Evolutionary conservation across 2,329 filamentous ascomycete genomes (phyloP).

Genomic region (Fonsecaea nubica): DNA sequence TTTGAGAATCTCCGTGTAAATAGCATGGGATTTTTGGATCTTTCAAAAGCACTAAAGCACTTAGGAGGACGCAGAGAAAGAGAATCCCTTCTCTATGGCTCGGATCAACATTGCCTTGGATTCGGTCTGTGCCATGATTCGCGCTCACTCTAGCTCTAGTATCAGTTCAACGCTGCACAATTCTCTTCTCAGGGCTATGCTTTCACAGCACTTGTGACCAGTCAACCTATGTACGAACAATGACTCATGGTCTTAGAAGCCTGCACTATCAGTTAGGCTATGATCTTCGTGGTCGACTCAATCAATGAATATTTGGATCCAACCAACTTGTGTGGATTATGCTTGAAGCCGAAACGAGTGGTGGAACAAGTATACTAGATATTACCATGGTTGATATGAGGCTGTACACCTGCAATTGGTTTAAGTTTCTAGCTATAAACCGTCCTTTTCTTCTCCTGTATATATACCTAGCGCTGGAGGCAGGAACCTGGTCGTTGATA

Average conservation of each 20-base stretch:
- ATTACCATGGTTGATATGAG: not conserved
- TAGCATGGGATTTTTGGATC: not conserved
- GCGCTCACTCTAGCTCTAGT: not conserved
- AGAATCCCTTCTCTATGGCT: not conserved
- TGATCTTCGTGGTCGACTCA: too few relatives aligned
- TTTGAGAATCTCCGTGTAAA: not conserved
- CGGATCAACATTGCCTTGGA: not conserved
- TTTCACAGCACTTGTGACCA: not conserved
- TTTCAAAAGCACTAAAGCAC: not conserved
- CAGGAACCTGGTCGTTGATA: not conserved
- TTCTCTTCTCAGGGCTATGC: not conserved
- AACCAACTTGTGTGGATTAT: too few relatives aligned
- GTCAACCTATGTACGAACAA: not conserved
- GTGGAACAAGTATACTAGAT: not conserved
- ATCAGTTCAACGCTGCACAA: not conserved
- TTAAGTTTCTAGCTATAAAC: not conserved
- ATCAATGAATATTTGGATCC: too few relatives aligned
- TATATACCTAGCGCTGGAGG: not conserved
- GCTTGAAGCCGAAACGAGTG: too few relatives aligned
- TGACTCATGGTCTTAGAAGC: too few relatives aligned
- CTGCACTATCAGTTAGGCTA: too few relatives aligned
- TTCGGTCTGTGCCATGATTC: not conserved
- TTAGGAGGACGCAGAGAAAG: not conserved
- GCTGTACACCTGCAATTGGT: not conserved
- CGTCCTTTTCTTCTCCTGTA: not conserved